phyloP scores from a whole-genome alignment of 2,329 filamentous ascomycete species.

The Fusarium sp. region DNA sequence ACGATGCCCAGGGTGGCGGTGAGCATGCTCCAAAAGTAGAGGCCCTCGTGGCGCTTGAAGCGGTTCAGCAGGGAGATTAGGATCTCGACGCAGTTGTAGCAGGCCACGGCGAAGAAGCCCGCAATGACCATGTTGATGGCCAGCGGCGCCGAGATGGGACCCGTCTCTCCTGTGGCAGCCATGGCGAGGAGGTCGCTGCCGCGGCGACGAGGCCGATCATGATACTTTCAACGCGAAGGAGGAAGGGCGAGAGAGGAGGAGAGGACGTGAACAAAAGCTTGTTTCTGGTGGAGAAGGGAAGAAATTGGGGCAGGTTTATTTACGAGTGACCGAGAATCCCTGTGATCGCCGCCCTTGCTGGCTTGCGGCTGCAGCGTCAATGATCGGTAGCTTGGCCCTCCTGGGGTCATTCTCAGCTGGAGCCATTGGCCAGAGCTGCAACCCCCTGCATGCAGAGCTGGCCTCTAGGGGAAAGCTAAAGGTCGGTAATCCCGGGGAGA shows the following conservation, averaged over 20 bases:
- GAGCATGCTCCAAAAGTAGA: conserved; percentile 36
- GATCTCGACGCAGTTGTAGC: conserved; percentile 36
- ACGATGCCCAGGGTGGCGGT: conserved; percentile 22
- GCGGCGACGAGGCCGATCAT: conserved; percentile 8
- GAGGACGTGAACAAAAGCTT: background rate
- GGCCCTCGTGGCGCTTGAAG: conserved; percentile 30
- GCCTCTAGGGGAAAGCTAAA: background rate
- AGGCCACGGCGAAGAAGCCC: conserved; percentile 32
- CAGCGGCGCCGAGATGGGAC: conserved; percentile 22
- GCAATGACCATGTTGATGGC: conserved; percentile 33
- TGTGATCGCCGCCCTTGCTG: background rate
- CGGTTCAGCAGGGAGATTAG: conserved; percentile 28
- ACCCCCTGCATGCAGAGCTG: background rate
- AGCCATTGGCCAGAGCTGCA: background rate
- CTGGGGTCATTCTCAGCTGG: background rate
- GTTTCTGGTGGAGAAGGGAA: background rate
- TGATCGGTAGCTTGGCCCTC: background rate
- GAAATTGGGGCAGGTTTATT: background rate
- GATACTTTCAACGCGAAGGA: background rate
- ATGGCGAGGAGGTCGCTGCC: conserved; percentile 23
- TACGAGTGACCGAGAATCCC: background rate
- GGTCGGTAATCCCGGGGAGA: background rate
- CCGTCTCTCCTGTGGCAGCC: conserved; percentile 27
- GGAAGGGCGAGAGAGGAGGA: background rate
- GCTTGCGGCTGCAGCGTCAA: background rate